Evolutionary conservation across 2,329 filamentous ascomycete species (phyloP).

Genomic region (Chaetomium olivaceum): DNA sequence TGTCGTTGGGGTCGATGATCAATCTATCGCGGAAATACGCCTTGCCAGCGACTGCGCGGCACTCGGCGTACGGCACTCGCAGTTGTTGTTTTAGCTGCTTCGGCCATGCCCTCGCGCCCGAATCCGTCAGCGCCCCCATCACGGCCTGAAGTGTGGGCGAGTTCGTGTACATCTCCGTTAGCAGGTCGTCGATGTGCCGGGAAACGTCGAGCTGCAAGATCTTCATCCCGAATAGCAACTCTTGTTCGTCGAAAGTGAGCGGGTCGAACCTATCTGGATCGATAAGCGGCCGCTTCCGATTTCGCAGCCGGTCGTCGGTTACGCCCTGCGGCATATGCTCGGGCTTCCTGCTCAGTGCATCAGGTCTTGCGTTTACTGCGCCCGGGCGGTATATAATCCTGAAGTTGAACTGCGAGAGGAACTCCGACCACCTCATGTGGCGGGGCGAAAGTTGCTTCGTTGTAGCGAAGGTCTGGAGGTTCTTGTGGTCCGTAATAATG

Average conservation of each 20-base stretch:
- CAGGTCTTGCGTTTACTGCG: neutral
- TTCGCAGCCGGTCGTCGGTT: neutral
- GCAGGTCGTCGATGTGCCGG: neutral
- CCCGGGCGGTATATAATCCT: neutral
- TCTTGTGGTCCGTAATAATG: neutral
- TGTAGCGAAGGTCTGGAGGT: constrained; percentile 1
- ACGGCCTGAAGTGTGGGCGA: too few relatives aligned
- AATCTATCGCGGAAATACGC: neutral
- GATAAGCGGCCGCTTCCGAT: neutral
- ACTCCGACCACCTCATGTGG: neutral
- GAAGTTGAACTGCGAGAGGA: constrained; percentile 2
- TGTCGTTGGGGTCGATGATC: neutral
- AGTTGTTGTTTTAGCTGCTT: neutral
- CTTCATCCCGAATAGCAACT: too few relatives aligned
- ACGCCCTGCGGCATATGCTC: neutral
- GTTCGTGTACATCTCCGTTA: too few relatives aligned
- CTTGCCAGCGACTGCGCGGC: neutral
- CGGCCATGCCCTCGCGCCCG: neutral
- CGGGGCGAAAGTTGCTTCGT: neutral
- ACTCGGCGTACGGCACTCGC: neutral
- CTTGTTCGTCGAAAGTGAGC: neutral
- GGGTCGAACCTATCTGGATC: neutral
- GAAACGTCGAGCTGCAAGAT: neutral
- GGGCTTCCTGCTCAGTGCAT: neutral
- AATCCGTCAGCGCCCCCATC: too few relatives aligned